These are phyloP conservation scores for Mycena vulgaris DNA, from an alignment of 768 basidiomycete genomes.

Conservation along the genomic window DNA sequence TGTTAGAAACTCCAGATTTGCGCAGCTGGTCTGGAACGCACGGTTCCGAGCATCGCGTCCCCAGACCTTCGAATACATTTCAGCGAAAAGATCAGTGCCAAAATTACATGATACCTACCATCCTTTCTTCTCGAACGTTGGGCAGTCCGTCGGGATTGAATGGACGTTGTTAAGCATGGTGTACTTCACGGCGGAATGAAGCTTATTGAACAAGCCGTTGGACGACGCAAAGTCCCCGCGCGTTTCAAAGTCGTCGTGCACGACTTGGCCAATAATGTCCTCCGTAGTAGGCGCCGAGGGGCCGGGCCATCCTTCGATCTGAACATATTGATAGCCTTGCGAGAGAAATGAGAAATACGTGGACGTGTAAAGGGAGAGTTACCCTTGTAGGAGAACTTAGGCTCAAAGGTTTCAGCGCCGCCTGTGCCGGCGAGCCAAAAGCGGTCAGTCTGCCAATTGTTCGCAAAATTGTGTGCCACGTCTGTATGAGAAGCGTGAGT, in stretches of 20 bases:
- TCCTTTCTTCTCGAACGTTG: slow-evolving; percentile 49
- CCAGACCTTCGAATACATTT: slow-evolving; percentile 34
- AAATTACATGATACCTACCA: slow-evolving; percentile 33
- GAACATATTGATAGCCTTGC: slow-evolving; percentile 40
- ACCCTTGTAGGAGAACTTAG: slow-evolving; percentile 44
- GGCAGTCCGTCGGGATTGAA: slow-evolving; percentile 44
- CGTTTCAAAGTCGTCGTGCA: slow-evolving; percentile 40
- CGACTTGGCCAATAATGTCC: slow-evolving; percentile 40
- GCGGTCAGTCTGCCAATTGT: slow-evolving; percentile 44
- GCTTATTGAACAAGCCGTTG: slow-evolving; percentile 40
- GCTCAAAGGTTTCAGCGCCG: slow-evolving; percentile 38
- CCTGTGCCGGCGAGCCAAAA: slow-evolving; percentile 44
- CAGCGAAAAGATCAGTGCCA: background rate
- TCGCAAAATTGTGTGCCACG: slow-evolving; percentile 36
- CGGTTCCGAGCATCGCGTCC: slow-evolving; percentile 47
- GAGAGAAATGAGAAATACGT: background rate
- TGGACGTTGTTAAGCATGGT: slow-evolving; percentile 45
- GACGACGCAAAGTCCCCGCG: slow-evolving; percentile 37
- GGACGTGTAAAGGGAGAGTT: background rate
- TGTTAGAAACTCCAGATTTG: too few relatives aligned
- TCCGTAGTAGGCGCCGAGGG: slow-evolving; percentile 32
- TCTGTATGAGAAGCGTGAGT: slow-evolving; percentile 10
- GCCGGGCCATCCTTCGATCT: slow-evolving; percentile 40
- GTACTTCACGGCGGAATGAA: slow-evolving; percentile 35
- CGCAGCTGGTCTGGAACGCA: too few relatives aligned